Evolutionary conservation across 495 filamentous ascomycete genomes (phyloP).

Genomic region (Margaritispora aquatica): DNA sequence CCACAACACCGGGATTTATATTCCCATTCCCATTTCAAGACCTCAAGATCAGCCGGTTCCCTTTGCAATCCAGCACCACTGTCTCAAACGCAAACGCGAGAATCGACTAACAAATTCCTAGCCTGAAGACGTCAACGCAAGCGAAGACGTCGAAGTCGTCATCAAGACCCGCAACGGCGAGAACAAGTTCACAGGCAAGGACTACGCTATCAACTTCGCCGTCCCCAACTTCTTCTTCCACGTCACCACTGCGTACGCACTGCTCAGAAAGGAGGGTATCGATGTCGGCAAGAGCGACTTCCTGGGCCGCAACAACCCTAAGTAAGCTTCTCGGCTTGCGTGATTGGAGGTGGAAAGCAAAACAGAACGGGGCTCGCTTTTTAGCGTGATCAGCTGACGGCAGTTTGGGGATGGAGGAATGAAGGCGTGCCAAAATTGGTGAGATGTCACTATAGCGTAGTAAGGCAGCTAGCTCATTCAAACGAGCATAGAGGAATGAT

Average conservation of each 20-base stretch:
- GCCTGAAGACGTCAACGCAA: conserved; percentile 27
- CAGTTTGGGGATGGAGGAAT: too few relatives aligned
- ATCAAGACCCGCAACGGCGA: conserved; percentile 15
- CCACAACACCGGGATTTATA: background rate
- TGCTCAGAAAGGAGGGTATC: conserved; percentile 51
- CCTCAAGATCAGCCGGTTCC: background rate
- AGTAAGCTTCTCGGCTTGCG: background rate
- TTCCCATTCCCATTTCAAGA: background rate
- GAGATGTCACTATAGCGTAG: too few relatives aligned
- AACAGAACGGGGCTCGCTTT: too few relatives aligned
- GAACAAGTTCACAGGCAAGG: conserved; percentile 6
- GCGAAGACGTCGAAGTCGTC: conserved; percentile 25
- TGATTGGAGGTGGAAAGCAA: background rate
- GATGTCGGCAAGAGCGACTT: conserved; percentile 50
- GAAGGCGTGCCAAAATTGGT: too few relatives aligned
- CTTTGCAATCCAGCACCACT: background rate
- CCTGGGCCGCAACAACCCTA: conserved; percentile 17
- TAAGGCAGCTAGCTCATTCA: too few relatives aligned
- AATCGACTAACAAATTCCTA: background rate
- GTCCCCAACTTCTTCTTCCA: conserved; percentile 57
- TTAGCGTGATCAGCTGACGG: too few relatives aligned
- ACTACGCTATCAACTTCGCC: conserved; percentile 33
- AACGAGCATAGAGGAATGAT: too few relatives aligned
- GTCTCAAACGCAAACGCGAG: too few relatives aligned
- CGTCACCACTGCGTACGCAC: conserved; percentile 44